These are phyloP conservation scores for Calonectria montana DNA, from an alignment of 2,329 filamentous ascomycete genomes.

Conservation along the genomic window DNA sequence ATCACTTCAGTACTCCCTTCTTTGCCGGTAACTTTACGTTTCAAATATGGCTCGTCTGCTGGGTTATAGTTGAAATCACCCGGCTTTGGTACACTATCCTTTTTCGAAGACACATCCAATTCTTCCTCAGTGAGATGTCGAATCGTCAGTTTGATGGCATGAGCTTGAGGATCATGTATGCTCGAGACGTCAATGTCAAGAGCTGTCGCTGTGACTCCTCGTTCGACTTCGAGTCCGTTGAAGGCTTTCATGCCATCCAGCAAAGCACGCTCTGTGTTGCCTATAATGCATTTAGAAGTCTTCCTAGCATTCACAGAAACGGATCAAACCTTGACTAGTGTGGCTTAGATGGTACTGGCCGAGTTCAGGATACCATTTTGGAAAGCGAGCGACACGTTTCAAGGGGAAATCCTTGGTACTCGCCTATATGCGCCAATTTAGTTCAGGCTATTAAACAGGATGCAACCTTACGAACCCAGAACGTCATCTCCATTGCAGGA, in stretches of 20 bases:
- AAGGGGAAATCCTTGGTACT: background rate
- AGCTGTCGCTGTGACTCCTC: background rate
- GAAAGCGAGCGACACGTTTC: background rate
- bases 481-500: background rate
- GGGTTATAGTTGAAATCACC: background rate
- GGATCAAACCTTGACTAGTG: background rate
- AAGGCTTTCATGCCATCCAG: background rate
- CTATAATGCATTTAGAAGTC: background rate
- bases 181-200: background rate
- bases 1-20: background rate
- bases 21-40: background rate
- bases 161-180: background rate
- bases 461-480: background rate
- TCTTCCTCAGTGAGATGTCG: background rate
- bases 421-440: background rate
- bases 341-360: background rate
- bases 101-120: background rate
- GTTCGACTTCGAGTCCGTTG: background rate
- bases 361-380: background rate
- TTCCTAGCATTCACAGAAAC: background rate
- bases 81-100: background rate
- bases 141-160: background rate
- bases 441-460: background rate
- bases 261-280: background rate
- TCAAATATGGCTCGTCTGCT: background rate